Conservation (phyloP, 148 eudicot genomes). For the Persicaria maculosa region DNA sequence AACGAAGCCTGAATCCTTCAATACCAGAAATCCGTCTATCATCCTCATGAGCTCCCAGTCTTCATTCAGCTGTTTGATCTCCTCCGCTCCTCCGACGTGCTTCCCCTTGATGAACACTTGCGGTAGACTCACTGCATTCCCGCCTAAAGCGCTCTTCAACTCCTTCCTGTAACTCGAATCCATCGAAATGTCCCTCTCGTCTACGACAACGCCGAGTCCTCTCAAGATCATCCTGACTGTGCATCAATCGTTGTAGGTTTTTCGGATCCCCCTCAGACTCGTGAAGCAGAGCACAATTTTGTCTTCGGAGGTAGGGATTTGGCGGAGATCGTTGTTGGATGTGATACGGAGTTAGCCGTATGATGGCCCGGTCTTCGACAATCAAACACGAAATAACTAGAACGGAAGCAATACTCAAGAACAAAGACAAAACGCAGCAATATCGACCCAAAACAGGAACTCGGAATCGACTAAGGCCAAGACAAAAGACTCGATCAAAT, state of each 20-base stretch:
- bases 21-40: slow-evolving; percentile 47
- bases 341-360: too few species aligned
- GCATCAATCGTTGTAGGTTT: slow-evolving; percentile 70
- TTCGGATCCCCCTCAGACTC: slow-evolving; percentile 57
- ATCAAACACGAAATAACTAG: too few species aligned
- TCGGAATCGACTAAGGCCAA: too few species aligned
- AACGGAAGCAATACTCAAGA: too few species aligned
- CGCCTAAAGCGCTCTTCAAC: slow-evolving; percentile 42
- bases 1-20: slow-evolving; percentile 25
- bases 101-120: slow-evolving; percentile 70
- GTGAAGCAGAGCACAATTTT: slow-evolving; percentile 65
- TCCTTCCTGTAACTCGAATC: slow-evolving; percentile 69
- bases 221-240: slow-evolving; percentile 48
- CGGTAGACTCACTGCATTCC: slow-evolving; percentile 39
- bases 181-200: slow-evolving; percentile 89
- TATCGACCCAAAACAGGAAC: too few species aligned
- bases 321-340: background rate
- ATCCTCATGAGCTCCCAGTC: slow-evolving; percentile 45
- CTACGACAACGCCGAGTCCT: slow-evolving; percentile 31
- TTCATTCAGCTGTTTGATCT: slow-evolving; percentile 54
- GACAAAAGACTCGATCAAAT: too few species aligned
- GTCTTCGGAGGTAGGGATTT: slow-evolving; percentile 45
- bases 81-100: slow-evolving; percentile 64
- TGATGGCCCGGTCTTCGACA: too few species aligned
- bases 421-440: too few species aligned